Base-by-base conservation (phyloP, 2,329 filamentous ascomycete species). In the Alternaria infectoria region DNA sequence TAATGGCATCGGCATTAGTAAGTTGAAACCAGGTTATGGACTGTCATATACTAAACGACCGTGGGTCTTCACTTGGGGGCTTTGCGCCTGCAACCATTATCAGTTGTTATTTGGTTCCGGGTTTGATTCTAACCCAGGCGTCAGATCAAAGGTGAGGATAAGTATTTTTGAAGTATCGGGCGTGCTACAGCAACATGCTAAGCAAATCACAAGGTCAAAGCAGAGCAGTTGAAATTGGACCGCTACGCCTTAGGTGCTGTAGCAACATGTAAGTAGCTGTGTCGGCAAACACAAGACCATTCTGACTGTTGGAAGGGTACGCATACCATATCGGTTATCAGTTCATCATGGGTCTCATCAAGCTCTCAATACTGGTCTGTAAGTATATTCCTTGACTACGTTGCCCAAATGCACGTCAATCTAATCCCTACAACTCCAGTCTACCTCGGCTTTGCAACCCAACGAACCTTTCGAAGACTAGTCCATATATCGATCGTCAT, bases 291-390 rank as follows among this genome's bases (percentile, higher is more conserved):
- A 13, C 15, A 25, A 12, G 4, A 6, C 12, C 15, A n/a, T 36
- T 12, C 23, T 54, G 13, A 54, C 21, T 23, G 19, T 19, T n/a
- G 2, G 21, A 54, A 54, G 52, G 32, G 73, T 75, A 74, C 43
- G 62, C 67, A 17, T 75, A 75, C 36, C 72, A 74, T 52, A 72
- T 75, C 17, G 54, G 69, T 9, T 76, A 77, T 59, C 44, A 71
- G 13, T 62, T 68, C 28, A 65, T 66, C 17, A 70, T 73, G 25
- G 67, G 62, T 15, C 49, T 74, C 21, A 67, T 75, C 45, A 76
- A 77, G 56, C 51, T 75, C 28, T 74, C 69, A 3, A 72, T 75
- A 25, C 65, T 75, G 1, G 57, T 66, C 3, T 75, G 32, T 54
- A 5, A 21, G 52, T 54, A 19, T 2, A 25, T 5, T 9, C 21